A percentile compares a stretch with the other conserved stretches of the same genome.
These are phyloP conservation scores for Fusarium aywerte DNA, from an alignment of 2,329 filamentous ascomycete species.

Conservation along the genomic window DNA sequence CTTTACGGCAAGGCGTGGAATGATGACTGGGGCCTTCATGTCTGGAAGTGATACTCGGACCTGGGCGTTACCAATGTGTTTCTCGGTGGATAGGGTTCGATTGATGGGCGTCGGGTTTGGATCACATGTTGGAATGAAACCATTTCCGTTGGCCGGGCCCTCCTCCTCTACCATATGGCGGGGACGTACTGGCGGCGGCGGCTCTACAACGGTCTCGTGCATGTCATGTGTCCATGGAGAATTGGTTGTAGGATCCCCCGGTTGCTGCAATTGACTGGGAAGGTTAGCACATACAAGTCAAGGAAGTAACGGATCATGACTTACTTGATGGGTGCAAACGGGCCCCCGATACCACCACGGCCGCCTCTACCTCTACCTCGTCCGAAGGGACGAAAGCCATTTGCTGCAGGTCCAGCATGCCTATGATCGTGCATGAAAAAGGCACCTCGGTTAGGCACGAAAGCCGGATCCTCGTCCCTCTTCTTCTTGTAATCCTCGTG, in stretches of 20 bases:
- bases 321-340: constrained; percentile 72
- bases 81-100: constrained; percentile 83
- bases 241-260: constrained; percentile 72
- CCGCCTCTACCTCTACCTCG: constrained; percentile 72
- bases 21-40: constrained; percentile 76
- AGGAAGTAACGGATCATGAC: constrained; percentile 48
- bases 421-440: constrained; percentile 98
- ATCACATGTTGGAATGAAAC: constrained; percentile 65
- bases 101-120: constrained; percentile 74
- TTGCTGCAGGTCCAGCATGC: constrained; percentile 78
- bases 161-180: constrained; percentile 59
- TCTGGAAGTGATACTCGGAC: constrained; percentile 83
- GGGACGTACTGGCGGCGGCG: constrained; percentile 53
- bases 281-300: constrained; percentile 42
- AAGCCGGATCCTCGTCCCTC: constrained; percentile 88
- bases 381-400: constrained; percentile 79
- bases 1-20: constrained; percentile 82
- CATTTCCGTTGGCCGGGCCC: constrained; percentile 65
- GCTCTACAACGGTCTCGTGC: constrained; percentile 75
- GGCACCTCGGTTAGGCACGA: constrained; percentile 91
- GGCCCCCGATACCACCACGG: constrained; percentile 68
- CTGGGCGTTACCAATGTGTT: constrained; percentile 83
- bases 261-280: constrained; percentile 55
- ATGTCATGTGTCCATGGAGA: constrained; percentile 94
- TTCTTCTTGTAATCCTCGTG: constrained; percentile 92